Evolutionary conservation across 2,329 filamentous ascomycete species (phyloP), one percentile per base, ranked within the genome.

Genomic region (Neofusicoccum umdonicola): DNA sequence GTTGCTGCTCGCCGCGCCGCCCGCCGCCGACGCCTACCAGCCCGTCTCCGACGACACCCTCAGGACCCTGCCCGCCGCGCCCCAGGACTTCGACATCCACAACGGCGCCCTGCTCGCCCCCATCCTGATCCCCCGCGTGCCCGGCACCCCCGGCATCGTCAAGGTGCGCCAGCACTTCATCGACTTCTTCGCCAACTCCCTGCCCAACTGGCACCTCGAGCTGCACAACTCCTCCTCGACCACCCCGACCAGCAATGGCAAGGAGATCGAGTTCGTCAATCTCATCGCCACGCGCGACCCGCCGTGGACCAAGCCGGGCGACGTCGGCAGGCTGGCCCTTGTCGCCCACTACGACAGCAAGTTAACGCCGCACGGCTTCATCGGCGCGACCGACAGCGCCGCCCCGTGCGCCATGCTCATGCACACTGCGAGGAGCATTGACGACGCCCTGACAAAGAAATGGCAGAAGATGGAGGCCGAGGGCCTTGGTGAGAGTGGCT

Each of bases 271-370:
- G 0, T 98, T 99, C 75, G 82, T 86, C 62, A 99, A 97, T 74
- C 82, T 98, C 64, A 90, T 98, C 66, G 88, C 94, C 65, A 90
- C 88, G 41, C 87, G 93, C 62, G 94, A 98, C 77, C 95, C 95
- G 58, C 95, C 95, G 1, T 95, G 92, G 87, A 82, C 88, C 0
- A 79, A 83, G 5, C 77, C 80, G 0, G 94, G 93, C 0, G 89
- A 97, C 69, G 88, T 95, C 2, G 88, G 89, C 47, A 83, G 93
- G 56, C 80, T 98, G 73, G 94, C 92, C 13, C 83, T 99, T 63
- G 95, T 94, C 6, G 95, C 95, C 45, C 95, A 99, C 75, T 98
- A 97, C 76, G 95, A 99, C 72, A 93, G 88, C 74, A 90, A 96
- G 78, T 84, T 90, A 65, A 82, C 82, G 31, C 94, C 93, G 0